phyloP scores from a whole-genome alignment of 495 filamentous ascomycete species.

The Articulospora tetracladia region DNA sequence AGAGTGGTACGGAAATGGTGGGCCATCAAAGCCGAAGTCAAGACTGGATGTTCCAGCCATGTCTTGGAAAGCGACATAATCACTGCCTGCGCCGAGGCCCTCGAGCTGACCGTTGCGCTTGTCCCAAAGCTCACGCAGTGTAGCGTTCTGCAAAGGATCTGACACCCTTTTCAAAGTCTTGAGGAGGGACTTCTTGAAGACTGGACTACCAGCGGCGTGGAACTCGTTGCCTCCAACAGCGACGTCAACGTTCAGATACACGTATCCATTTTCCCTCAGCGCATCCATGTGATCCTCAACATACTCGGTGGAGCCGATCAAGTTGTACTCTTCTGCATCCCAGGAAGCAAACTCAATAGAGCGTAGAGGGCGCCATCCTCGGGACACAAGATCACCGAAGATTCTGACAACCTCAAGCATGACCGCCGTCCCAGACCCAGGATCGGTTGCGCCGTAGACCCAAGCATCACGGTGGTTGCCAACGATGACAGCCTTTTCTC shows the following conservation, averaged over 20 bases:
- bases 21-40: slow-evolving; percentile 76
- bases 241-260: slow-evolving; percentile 91
- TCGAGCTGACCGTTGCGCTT: slow-evolving; percentile 58
- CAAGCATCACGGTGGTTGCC: slow-evolving; percentile 94
- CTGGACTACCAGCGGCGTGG: slow-evolving; percentile 70
- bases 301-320: slow-evolving; percentile 92
- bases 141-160: slow-evolving; percentile 69
- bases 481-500: slow-evolving; percentile 81
- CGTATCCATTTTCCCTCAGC: slow-evolving; percentile 68
- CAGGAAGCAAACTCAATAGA: slow-evolving; percentile 94
- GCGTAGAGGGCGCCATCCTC: slow-evolving; percentile 86
- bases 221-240: slow-evolving; percentile 74
- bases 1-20: slow-evolving; percentile 71
- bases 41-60: slow-evolving; percentile 89
- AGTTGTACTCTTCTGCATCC: slow-evolving; percentile 91
- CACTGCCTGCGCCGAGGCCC: slow-evolving; percentile 74
- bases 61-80: slow-evolving; percentile 89
- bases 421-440: slow-evolving; percentile 85
- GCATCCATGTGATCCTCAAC: slow-evolving; percentile 86
- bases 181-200: slow-evolving; percentile 67
- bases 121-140: slow-evolving; percentile 74
- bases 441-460: slow-evolving; percentile 83
- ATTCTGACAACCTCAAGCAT: slow-evolving; percentile 83
- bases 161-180: slow-evolving; percentile 67
- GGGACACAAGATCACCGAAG: slow-evolving; percentile 68